Percentiles rank a stretch among this genome's conserved stretches.
Evolutionary conservation across 164 flowering plant species (phyloP).

Genomic region (Tinospora cordifolia): DNA sequence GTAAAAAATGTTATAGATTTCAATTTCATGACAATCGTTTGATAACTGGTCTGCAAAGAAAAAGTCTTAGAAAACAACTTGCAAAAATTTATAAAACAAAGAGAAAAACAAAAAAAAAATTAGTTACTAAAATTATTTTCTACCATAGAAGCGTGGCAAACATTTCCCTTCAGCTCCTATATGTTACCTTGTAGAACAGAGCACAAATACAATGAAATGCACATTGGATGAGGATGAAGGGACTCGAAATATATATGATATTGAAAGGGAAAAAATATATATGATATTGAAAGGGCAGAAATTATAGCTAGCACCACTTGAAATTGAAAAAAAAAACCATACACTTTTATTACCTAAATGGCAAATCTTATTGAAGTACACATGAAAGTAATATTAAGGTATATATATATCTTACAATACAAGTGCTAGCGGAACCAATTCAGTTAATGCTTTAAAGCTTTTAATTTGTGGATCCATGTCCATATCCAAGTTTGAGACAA

Average conservation of each 20-base stretch:
- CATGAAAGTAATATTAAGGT: too few relatives aligned
- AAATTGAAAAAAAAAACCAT: too few relatives aligned
- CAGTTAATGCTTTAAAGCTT: slow-evolving; percentile 32
- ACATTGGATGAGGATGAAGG: slow-evolving; percentile 44
- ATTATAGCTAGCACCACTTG: slow-evolving; percentile 27
- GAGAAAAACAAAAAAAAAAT: not conserved
- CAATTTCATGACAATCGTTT: slow-evolving; percentile 27
- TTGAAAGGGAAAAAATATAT: slow-evolving; percentile 58
- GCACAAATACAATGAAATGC: slow-evolving; percentile 45
- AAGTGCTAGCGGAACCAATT: slow-evolving; percentile 42
- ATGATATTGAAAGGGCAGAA: slow-evolving; percentile 59
- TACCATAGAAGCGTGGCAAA: not conserved
- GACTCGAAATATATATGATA: slow-evolving; percentile 57
- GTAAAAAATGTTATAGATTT: slow-evolving; percentile 28
- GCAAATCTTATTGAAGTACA: slow-evolving; percentile 18
- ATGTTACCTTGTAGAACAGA: slow-evolving; percentile 59
- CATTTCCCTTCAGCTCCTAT: not conserved
- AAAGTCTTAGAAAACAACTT: slow-evolving; percentile 57
- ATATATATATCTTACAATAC: slow-evolving; percentile 14
- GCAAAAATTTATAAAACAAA: too few relatives aligned
- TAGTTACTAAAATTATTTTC: not conserved
- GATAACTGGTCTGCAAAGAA: too few relatives aligned
- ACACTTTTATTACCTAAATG: too few relatives aligned
- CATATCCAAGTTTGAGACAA: slow-evolving; percentile 51
- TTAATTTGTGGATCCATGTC: slow-evolving; percentile 44